Evolutionary conservation across 2,329 filamentous ascomycete species (phyloP).

Genomic region (Colletotrichum camelliae): DNA sequence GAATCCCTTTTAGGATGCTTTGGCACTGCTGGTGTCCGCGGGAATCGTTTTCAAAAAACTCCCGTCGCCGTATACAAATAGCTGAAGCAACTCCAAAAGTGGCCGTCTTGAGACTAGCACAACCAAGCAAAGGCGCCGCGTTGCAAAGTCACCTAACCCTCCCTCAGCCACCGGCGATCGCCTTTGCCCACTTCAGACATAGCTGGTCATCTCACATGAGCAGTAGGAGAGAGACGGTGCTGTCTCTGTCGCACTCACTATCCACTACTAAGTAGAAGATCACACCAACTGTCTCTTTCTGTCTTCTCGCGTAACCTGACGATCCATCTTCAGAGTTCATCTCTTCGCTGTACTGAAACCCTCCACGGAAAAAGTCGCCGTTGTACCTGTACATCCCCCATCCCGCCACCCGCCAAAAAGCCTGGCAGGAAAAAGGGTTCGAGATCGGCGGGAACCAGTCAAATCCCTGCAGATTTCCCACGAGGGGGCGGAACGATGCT

Average conservation of each 20-base stretch:
- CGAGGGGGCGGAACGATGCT: neutral
- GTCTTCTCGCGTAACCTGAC: neutral
- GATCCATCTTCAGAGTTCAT: neutral
- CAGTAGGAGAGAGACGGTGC: neutral
- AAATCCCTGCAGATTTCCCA: slow-evolving; percentile 20
- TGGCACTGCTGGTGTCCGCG: neutral
- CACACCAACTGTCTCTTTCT: neutral
- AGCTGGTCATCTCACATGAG: neutral
- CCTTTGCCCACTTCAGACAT: neutral
- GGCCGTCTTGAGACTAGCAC: neutral
- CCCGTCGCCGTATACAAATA: neutral
- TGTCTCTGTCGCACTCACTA: neutral
- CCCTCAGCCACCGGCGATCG: neutral
- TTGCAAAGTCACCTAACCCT: neutral
- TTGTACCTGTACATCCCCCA: neutral
- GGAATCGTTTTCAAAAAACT: neutral
- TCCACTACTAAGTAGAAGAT: neutral
- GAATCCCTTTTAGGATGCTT: neutral
- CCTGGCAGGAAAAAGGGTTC: slow-evolving; percentile 2
- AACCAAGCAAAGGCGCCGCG: neutral
- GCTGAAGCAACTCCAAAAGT: neutral
- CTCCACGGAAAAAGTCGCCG: neutral
- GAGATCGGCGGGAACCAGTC: slow-evolving; percentile 16
- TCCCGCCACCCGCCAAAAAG: neutral
- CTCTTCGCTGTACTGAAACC: neutral